Evolutionary conservation across 192 early-diverging fungal genomes (phyloP).

Genomic region (Coemansia asiatica): DNA sequence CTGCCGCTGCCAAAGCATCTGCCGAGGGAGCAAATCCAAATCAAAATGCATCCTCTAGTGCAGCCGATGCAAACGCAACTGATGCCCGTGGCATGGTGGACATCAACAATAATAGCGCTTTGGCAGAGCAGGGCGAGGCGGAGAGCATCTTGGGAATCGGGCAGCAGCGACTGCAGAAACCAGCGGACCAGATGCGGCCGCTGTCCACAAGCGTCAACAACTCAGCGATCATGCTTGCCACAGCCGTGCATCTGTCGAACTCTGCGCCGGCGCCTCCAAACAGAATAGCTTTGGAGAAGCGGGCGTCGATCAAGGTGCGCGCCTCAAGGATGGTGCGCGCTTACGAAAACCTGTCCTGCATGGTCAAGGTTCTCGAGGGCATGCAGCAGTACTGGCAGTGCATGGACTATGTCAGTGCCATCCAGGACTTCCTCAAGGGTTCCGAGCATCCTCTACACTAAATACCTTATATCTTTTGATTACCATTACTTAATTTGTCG

Average conservation of each 20-base stretch:
- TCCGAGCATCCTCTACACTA: conserved; percentile 47
- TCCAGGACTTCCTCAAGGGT: conserved; percentile 46
- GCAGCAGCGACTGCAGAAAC: conserved; percentile 14
- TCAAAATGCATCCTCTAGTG: background rate
- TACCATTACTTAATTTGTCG: background rate
- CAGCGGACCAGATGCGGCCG: conserved; percentile 39
- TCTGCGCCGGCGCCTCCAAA: conserved; percentile 20
- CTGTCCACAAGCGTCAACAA: conserved; percentile 49
- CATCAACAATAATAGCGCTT: background rate
- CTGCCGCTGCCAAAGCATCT: conserved; percentile 10
- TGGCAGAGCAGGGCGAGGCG: conserved; percentile 1
- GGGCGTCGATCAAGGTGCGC: conserved; percentile 32
- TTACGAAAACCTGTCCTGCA: conserved; percentile 55
- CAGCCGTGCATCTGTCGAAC: conserved; percentile 33
- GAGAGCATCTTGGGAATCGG: conserved; percentile 14
- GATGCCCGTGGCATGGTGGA: background rate
- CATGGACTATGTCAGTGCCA: conserved; percentile 52
- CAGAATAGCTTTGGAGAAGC: conserved; percentile 16
- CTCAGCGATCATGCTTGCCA: conserved; percentile 45
- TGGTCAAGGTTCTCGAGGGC: conserved; percentile 55
- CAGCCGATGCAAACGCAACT: background rate
- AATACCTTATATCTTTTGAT: background rate
- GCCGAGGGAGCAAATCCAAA: background rate
- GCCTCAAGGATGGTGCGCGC: conserved; percentile 38
- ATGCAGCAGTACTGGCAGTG: conserved; percentile 60